A percentile compares a stretch with the other conserved stretches of the same genome.
These are phyloP conservation scores for Jatropha curcas DNA, from an alignment of 345 rosid genomes.

Conservation along the genomic window DNA sequence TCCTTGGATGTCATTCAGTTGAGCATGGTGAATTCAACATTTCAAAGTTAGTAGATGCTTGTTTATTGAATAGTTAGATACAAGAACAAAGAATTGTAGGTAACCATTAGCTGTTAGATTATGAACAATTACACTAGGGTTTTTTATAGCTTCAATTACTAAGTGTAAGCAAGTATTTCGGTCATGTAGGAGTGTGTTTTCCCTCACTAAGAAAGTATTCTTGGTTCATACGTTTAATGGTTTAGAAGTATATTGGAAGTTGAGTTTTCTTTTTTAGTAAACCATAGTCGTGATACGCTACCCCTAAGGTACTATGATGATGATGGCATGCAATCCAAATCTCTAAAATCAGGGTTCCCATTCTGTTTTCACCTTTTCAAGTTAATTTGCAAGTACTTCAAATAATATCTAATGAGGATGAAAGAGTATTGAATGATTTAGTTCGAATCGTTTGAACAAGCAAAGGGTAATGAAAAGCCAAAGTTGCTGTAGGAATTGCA, in stretches of 20 bases:
- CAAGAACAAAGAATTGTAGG: not conserved
- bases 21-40: not conserved
- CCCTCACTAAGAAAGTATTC: not conserved
- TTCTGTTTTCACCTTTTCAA: no score
- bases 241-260: not conserved
- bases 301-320: no score
- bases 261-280: not conserved
- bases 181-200: not conserved
- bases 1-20: not conserved
- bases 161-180: not conserved
- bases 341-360: no score
- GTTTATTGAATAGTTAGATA: not conserved
- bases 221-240: not conserved
- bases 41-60: not conserved
- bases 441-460: no score
- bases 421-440: no score
- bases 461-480: no score
- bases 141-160: not conserved
- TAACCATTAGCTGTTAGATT: not conserved
- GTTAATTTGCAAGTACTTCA: no score
- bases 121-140: not conserved
- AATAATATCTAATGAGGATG: no score
- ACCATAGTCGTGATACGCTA: no score
- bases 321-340: no score
- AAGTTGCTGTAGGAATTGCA: no score